phyloP scores from a whole-genome alignment of 495 filamentous ascomycete genomes.

The Neurospora sp. region DNA sequence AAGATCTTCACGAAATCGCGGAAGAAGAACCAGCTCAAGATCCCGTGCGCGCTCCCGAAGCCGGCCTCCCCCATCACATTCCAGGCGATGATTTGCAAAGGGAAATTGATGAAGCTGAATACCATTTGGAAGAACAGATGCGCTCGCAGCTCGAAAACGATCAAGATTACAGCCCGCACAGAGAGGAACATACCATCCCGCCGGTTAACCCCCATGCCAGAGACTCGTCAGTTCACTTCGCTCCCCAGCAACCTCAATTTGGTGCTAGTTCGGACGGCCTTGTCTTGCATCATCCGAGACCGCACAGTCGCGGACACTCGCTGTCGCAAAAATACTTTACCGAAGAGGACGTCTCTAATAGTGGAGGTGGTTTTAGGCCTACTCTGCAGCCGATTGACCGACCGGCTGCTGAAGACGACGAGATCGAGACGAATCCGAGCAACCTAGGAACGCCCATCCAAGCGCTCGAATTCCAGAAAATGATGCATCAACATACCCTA shows the following conservation, averaged over 20 bases:
- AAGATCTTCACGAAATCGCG: conserved; percentile 43
- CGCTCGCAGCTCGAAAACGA: conserved; percentile 62
- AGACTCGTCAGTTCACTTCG: conserved; percentile 35
- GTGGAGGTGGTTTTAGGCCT: conserved; percentile 21
- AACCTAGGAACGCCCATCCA: conserved; percentile 53
- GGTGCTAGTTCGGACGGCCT: conserved; percentile 34
- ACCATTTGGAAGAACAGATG: conserved; percentile 67
- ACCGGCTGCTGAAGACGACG: conserved; percentile 45
- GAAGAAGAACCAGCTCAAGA: conserved; percentile 40
- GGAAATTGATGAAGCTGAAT: conserved; percentile 78
- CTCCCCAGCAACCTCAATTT: conserved; percentile 27
- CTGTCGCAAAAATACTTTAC: conserved; percentile 44
- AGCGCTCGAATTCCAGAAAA: conserved; percentile 27
- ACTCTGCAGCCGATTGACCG: conserved; percentile 19
- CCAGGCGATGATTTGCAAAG: conserved; percentile 57
- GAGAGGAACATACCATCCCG: conserved; percentile 27
- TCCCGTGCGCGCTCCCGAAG: conserved; percentile 39
- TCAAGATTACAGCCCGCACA: conserved; percentile 47
- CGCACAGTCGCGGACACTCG: conserved; percentile 50
- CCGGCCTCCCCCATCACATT: conserved; percentile 31
- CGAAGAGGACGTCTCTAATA: conserved; percentile 30
- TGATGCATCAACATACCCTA: conserved; percentile 30
- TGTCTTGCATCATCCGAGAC: conserved; percentile 51
- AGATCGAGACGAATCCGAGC: conserved; percentile 70
- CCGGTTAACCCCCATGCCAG: conserved; percentile 21